These are phyloP conservation scores for Fusarium sp. DNA, from an alignment of 2,329 filamentous ascomycete species.

Conservation along the genomic window DNA sequence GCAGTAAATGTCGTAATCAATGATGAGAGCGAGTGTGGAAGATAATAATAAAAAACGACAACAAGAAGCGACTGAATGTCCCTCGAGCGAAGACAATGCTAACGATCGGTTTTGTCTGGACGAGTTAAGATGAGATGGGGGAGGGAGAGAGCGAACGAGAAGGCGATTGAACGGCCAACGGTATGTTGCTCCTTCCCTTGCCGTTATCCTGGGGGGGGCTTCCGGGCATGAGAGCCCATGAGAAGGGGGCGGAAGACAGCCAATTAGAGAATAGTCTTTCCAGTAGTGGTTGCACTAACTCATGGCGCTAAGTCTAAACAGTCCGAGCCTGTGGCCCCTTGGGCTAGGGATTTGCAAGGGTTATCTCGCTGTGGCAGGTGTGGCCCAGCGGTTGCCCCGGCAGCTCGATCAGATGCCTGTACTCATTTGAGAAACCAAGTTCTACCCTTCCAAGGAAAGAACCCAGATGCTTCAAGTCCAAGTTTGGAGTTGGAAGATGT, in stretches of 20 bases:
- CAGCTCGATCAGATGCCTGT: conserved; percentile 35
- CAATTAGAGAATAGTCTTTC: conserved; percentile 29
- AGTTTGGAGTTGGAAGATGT: background rate
- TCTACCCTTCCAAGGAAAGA: conserved; percentile 20
- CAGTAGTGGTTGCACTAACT: conserved; percentile 25
- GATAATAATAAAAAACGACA: conserved; percentile 12
- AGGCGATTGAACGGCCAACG: conserved; percentile 39
- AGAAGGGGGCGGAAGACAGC: conserved; percentile 30
- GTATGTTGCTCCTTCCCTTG: conserved; percentile 39
- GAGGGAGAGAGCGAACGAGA: conserved; percentile 19
- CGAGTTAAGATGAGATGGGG: conserved; percentile 24
- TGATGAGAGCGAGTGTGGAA: conserved; percentile 32
- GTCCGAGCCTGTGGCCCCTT: conserved; percentile 33
- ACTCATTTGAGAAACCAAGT: conserved; percentile 15
- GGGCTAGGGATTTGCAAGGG: conserved; percentile 25
- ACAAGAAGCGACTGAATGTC: conserved; percentile 29
- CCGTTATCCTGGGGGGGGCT: conserved; percentile 35
- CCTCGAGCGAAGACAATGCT: conserved; percentile 33
- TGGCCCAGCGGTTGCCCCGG: conserved; percentile 38
- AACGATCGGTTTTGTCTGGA: conserved; percentile 35
- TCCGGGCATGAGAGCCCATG: conserved; percentile 15
- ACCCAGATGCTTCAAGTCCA: conserved; percentile 15
- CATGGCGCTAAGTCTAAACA: conserved; percentile 30
- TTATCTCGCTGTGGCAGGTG: conserved; percentile 21
- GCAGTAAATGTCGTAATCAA: conserved; percentile 25